These are phyloP conservation scores for Colletotrichum orchidophilum DNA, from an alignment of 2,329 filamentous ascomycete species.

Conservation along the genomic window DNA sequence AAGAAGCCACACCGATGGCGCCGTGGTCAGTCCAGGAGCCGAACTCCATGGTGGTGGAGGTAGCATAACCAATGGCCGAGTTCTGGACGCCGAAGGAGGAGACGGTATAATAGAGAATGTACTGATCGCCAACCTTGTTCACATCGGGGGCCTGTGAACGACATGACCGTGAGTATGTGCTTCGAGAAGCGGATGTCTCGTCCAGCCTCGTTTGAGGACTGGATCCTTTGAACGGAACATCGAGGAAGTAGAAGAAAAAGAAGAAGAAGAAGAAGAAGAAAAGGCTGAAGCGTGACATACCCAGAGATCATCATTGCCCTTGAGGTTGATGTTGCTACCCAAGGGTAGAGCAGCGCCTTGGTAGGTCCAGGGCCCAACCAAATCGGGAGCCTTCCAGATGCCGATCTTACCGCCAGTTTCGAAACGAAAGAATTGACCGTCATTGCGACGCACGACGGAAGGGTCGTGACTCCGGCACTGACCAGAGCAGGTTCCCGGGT, in stretches of 20 bases:
- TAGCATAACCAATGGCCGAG: slow-evolving; percentile 68
- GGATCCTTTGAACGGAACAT: no score
- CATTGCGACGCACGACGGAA: slow-evolving; percentile 47
- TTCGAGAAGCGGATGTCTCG: not conserved
- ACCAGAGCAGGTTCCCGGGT: slow-evolving; percentile 49
- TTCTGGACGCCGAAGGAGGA: slow-evolving; percentile 68
- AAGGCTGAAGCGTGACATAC: slow-evolving; percentile 38
- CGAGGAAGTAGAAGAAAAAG: not conserved
- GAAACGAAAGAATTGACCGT: slow-evolving; percentile 55
- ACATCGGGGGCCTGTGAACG: slow-evolving; percentile 69
- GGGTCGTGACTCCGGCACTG: slow-evolving; percentile 51
- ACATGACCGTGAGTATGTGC: not conserved
- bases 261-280: no score
- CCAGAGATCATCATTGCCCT: slow-evolving; percentile 54
- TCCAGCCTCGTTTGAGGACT: not conserved
- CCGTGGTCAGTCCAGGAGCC: slow-evolving; percentile 71
- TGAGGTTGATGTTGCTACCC: slow-evolving; percentile 50
- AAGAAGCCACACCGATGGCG: slow-evolving; percentile 59
- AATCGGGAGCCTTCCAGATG: slow-evolving; percentile 47
- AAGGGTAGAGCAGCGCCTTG: slow-evolving; percentile 49
- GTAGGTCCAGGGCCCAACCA: slow-evolving; percentile 54
- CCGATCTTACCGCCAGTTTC: slow-evolving; percentile 51
- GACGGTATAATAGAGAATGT: slow-evolving; percentile 77
- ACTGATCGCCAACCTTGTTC: slow-evolving; percentile 62
- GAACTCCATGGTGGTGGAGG: slow-evolving; percentile 55